Conservation (phyloP, 148 eudicot species). For the Nepenthes mirabilis region DNA sequence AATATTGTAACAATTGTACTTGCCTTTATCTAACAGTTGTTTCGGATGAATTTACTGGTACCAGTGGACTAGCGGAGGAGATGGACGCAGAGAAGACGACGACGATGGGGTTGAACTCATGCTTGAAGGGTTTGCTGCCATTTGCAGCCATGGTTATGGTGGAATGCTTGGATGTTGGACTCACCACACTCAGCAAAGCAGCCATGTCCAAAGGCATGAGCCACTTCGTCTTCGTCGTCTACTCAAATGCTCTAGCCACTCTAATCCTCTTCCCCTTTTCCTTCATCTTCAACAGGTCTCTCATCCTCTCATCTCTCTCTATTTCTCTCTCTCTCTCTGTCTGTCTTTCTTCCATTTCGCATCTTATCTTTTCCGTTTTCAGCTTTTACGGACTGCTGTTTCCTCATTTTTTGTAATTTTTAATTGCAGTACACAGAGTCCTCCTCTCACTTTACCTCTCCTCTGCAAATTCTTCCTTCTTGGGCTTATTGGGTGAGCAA, state of each 20-base stretch:
- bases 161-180: slow-evolving; percentile 23
- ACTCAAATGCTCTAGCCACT: slow-evolving; percentile 36
- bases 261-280: slow-evolving; percentile 25
- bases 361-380: neutral
- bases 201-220: slow-evolving; percentile 42
- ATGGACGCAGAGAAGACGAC: slow-evolving; percentile 4
- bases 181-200: slow-evolving; percentile 36
- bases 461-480: slow-evolving; percentile 29
- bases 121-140: slow-evolving; percentile 9
- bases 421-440: slow-evolving; percentile 13
- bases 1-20: too few species aligned
- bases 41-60: too few species aligned
- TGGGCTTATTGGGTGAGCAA: slow-evolving; percentile 25
- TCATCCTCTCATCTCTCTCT: neutral
- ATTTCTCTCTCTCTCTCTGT: neutral
- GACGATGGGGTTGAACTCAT: too few species aligned
- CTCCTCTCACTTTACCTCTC: slow-evolving; percentile 22
- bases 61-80: neutral
- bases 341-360: neutral
- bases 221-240: slow-evolving; percentile 27
- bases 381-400: too few species aligned
- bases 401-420: neutral
- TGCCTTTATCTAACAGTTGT: too few species aligned
- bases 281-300: slow-evolving; percentile 14
- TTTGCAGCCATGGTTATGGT: slow-evolving; percentile 25